Conservation (phyloP, 768 basidiomycete genomes). For the Collybia nuda region DNA sequence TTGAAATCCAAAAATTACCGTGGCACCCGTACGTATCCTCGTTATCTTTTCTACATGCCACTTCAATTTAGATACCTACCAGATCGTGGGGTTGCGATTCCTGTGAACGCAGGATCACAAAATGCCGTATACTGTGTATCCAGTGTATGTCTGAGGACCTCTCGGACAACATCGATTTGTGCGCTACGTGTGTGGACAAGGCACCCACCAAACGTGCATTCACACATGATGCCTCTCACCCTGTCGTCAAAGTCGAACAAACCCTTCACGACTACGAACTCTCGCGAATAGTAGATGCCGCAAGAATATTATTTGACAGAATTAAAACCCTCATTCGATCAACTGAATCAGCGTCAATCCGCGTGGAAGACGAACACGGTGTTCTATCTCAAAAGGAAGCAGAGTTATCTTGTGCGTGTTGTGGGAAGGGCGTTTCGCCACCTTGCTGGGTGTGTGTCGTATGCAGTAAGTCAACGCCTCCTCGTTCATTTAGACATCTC, state of each 20-base stretch:
- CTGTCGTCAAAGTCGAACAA: slow-evolving; percentile 29
- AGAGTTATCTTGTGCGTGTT: slow-evolving; percentile 9
- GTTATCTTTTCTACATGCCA: background rate
- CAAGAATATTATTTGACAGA: slow-evolving; percentile 20
- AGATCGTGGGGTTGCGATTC: slow-evolving; percentile 31
- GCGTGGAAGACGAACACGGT: background rate
- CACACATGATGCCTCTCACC: slow-evolving; percentile 29
- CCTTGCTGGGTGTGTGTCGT: slow-evolving; percentile 21
- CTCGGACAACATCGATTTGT: slow-evolving; percentile 32
- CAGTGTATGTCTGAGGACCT: slow-evolving; percentile 32
- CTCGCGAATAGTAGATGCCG: slow-evolving; percentile 23
- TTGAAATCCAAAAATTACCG: slow-evolving; percentile 31
- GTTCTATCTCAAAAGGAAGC: background rate
- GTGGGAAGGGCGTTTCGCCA: slow-evolving; percentile 12
- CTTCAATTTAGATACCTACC: background rate
- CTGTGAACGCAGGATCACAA: slow-evolving; percentile 30
- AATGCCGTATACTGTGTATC: slow-evolving; percentile 28
- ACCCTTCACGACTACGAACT: slow-evolving; percentile 31
- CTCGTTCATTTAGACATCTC: background rate
- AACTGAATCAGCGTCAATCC: slow-evolving; percentile 15
- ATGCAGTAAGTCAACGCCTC: slow-evolving; percentile 8
- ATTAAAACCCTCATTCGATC: slow-evolving; percentile 25
- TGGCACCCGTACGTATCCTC: slow-evolving; percentile 30
- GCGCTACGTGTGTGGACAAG: slow-evolving; percentile 28
- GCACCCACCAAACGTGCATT: slow-evolving; percentile 26